Evolutionary conservation across 1,284 basidiomycete genomes (phyloP).

Genomic region (Laetiporus sulphureus): DNA sequence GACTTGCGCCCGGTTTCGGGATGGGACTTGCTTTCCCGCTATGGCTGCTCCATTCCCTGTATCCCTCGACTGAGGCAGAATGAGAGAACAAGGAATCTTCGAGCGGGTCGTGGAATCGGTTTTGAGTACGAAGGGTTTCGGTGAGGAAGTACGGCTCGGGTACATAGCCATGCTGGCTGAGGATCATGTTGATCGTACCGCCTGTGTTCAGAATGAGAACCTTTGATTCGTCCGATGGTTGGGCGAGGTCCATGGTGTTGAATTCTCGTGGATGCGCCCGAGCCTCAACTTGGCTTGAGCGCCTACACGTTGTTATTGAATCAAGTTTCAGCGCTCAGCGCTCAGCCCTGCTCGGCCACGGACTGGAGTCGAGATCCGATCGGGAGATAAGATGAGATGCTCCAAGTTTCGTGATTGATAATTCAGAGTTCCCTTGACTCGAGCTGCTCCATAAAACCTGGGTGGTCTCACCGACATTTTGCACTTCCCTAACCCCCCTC

Average conservation of each 20-base stretch:
- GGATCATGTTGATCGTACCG: slow-evolving; percentile 85
- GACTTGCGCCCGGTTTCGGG: slow-evolving; percentile 19
- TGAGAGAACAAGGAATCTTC: slow-evolving; percentile 78
- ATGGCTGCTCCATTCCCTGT: slow-evolving; percentile 54
- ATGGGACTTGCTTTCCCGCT: slow-evolving; percentile 15
- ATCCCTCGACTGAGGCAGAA: slow-evolving; percentile 64
- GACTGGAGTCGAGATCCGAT: slow-evolving; percentile 2
- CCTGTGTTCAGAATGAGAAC: slow-evolving; percentile 84
- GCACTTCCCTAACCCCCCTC: slow-evolving; percentile 5
- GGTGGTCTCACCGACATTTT: slow-evolving; percentile 4
- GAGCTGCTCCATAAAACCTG: slow-evolving; percentile 4
- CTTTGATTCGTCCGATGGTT: slow-evolving; percentile 59
- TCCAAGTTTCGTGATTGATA: too few relatives aligned
- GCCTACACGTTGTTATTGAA: too few relatives aligned
- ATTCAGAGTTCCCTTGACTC: too few relatives aligned
- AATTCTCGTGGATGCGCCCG: background rate
- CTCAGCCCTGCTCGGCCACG: too few relatives aligned
- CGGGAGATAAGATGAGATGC: slow-evolving; percentile 6
- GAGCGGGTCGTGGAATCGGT: slow-evolving; percentile 79
- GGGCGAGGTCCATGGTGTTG: slow-evolving; percentile 38
- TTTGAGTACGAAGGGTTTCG: slow-evolving; percentile 74
- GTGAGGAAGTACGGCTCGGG: slow-evolving; percentile 86
- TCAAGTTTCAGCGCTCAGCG: too few relatives aligned
- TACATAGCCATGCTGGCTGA: slow-evolving; percentile 74
- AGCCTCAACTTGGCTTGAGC: too few relatives aligned